Evolutionary conservation across 2,329 filamentous ascomycete species (phyloP).

Genomic region (Uncinocarpus reesii): DNA sequence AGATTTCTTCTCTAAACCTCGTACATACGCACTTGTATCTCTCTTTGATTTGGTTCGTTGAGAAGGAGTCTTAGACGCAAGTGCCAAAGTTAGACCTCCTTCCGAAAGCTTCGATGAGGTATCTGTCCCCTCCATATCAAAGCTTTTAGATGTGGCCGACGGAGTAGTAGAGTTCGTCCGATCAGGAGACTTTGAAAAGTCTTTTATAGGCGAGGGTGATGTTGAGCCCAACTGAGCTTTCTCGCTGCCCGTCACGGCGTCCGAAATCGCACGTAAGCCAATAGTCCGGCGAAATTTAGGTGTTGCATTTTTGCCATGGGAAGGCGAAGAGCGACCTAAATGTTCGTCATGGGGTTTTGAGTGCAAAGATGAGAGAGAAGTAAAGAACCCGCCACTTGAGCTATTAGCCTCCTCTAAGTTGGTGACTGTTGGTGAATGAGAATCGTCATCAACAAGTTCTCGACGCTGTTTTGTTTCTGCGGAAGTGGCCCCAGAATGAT

Average conservation of each 20-base stretch:
- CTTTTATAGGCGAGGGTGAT: slow-evolving; percentile 38
- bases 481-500: slow-evolving; percentile 45
- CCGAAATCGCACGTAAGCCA: slow-evolving; percentile 77
- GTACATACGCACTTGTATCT: slow-evolving; percentile 84
- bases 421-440: slow-evolving; percentile 45
- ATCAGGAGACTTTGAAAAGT: slow-evolving; percentile 53
- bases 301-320: slow-evolving; percentile 48
- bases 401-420: slow-evolving; percentile 45
- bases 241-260: slow-evolving; percentile 50
- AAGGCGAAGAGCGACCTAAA: slow-evolving; percentile 41
- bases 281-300: slow-evolving; percentile 49
- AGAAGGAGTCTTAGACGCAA: slow-evolving; percentile 42
- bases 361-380: slow-evolving; percentile 40
- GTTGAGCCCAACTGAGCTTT: slow-evolving; percentile 40
- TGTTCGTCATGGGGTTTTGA: slow-evolving; percentile 41
- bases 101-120: slow-evolving; percentile 40
- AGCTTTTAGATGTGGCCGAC: slow-evolving; percentile 55
- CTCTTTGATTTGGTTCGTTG: slow-evolving; percentile 66
- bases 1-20: slow-evolving; percentile 68
- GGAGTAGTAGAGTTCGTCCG: slow-evolving; percentile 65
- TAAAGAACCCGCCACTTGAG: slow-evolving; percentile 30
- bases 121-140: slow-evolving; percentile 69
- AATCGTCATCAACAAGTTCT: slow-evolving; percentile 30
- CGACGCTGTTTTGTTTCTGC: neutral
- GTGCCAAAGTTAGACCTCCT: slow-evolving; percentile 41